Conservation (phyloP, 1,139 yeast genomes). For the Meyerozyma elateridarum region DNA sequence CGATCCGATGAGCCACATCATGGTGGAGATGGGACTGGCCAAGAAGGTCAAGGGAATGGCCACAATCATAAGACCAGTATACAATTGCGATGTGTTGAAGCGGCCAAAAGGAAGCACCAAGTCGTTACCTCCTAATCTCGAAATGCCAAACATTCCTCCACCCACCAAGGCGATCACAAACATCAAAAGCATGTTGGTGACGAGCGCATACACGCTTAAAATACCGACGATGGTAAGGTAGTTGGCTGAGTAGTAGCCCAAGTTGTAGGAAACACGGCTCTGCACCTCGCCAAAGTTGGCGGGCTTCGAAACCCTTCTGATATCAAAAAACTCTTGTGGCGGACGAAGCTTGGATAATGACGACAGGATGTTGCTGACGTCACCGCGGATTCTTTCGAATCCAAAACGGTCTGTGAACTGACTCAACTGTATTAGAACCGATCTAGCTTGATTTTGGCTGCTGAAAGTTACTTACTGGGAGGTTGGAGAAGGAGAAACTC, state of each 20-base stretch:
- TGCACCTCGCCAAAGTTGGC: constrained; percentile 85
- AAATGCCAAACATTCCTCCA: constrained; percentile 76
- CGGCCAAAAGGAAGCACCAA: constrained; percentile 65
- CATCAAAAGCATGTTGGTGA: constrained; percentile 78
- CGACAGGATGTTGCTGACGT: constrained; percentile 38
- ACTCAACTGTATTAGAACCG: constrained; percentile 24
- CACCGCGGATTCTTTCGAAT: constrained; percentile 45
- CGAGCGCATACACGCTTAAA: constrained; percentile 45
- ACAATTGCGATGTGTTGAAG: constrained; percentile 76
- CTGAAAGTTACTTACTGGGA: constrained; percentile 12
- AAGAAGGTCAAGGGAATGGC: constrained; percentile 86
- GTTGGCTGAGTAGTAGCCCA: constrained; percentile 85
- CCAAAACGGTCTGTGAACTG: constrained; percentile 47
- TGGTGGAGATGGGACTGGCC: constrained; percentile 89
- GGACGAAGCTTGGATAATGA: constrained; percentile 75
- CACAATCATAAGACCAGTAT: constrained; percentile 75
- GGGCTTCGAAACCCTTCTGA: constrained; percentile 87
- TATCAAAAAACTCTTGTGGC: constrained; percentile 89
- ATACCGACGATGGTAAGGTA: constrained; percentile 27
- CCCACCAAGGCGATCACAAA: constrained; percentile 69
- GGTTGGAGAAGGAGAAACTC: constrained; percentile 13
- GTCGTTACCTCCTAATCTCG: constrained; percentile 75
- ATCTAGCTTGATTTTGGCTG: neutral
- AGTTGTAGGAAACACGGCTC: constrained; percentile 78
- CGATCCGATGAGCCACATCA: constrained; percentile 97